A percentile compares a stretch with the other conserved stretches of the same genome.
These are phyloP conservation scores for Clathrospora elynae DNA, from an alignment of 2,329 filamentous ascomycete species.

Conservation along the genomic window DNA sequence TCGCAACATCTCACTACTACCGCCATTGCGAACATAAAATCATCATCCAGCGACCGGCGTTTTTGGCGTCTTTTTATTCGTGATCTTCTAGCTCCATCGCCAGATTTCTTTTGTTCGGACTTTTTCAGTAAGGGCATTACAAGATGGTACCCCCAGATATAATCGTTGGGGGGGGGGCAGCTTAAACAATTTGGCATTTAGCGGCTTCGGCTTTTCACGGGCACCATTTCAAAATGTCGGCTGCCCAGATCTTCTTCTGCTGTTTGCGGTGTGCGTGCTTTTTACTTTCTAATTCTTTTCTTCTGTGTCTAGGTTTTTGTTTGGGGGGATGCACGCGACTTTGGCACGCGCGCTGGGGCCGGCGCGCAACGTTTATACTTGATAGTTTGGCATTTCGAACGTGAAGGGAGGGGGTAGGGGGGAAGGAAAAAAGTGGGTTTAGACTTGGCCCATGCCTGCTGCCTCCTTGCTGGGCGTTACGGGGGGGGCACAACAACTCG, in stretches of 20 bases:
- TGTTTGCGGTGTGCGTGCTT: background rate
- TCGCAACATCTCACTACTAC: slow-evolving; percentile 1
- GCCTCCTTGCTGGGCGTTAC: no score
- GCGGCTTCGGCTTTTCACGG: slow-evolving; percentile 1
- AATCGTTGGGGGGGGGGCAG: no score
- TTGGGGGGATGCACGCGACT: no score
- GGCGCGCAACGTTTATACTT: no score
- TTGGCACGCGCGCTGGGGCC: no score
- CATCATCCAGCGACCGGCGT: slow-evolving; percentile 11
- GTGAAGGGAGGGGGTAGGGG: no score
- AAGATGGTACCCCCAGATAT: slow-evolving; percentile 4
- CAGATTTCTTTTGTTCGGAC: slow-evolving; percentile 10
- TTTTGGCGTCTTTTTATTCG: slow-evolving; percentile 11
- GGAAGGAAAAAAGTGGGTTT: no score
- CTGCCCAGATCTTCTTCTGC: no score
- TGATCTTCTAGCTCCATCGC: background rate
- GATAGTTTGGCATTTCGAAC: no score
- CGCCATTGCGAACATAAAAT: background rate
- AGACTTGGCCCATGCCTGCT: no score
- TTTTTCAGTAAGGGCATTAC: slow-evolving; percentile 1
- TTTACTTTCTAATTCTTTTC: background rate
- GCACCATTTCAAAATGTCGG: background rate
- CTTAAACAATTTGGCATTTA: slow-evolving; percentile 11
- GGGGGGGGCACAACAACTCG: no score
- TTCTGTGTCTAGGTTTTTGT: background rate